Conservation (phyloP, 768 basidiomycete genomes). For the Lactifluus volemus region DNA sequence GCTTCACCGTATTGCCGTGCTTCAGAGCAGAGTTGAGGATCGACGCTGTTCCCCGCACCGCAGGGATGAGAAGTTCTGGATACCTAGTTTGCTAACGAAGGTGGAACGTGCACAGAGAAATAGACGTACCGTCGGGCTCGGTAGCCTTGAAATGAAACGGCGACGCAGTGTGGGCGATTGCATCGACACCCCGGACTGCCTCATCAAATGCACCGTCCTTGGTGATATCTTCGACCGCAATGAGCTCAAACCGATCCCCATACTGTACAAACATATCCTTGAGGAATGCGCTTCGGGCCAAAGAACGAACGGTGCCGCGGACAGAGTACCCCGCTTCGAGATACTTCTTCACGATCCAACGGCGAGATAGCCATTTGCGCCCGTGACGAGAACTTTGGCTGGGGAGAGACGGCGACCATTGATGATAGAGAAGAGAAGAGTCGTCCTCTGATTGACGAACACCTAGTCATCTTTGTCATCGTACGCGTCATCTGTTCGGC, state of each 20-base stretch:
- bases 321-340: conserved; percentile 56
- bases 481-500: too few species aligned
- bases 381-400: conserved; percentile 42
- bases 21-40: conserved; percentile 53
- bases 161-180: conserved; percentile 60
- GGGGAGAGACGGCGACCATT: conserved; percentile 32
- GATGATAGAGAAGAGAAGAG: neutral
- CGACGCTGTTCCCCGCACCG: conserved; percentile 59
- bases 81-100: neutral
- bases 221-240: conserved; percentile 62
- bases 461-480: too few species aligned
- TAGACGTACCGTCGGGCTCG: conserved; percentile 29
- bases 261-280: conserved; percentile 42
- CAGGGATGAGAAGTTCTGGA: conserved; percentile 57
- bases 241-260: conserved; percentile 52
- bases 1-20: conserved; percentile 45
- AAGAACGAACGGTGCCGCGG: conserved; percentile 57
- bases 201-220: conserved; percentile 63
- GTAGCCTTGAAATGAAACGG: conserved; percentile 42
- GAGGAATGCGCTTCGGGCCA: conserved; percentile 51
- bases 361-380: conserved; percentile 54
- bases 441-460: too few species aligned
- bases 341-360: conserved; percentile 47
- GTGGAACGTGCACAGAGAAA: neutral
- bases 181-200: conserved; percentile 68